phyloP scores from a whole-genome alignment of 1,139 yeast genomes.

The Yamadazyma conglobata region DNA sequence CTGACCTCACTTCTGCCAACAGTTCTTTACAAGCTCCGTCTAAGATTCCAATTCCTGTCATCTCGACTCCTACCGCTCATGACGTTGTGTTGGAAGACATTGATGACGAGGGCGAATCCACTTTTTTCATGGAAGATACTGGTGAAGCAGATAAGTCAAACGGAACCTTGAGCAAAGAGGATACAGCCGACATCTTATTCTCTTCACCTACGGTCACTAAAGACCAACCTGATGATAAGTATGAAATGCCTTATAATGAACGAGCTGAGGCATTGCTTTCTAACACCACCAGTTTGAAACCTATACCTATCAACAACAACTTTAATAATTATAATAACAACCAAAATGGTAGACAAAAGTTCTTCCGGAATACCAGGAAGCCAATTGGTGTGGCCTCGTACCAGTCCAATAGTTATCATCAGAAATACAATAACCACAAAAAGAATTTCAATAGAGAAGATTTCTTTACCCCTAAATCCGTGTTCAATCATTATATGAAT shows the following conservation, averaged over 20 bases:
- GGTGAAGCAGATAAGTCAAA: slow-evolving; percentile 14
- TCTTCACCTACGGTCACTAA: slow-evolving; percentile 7
- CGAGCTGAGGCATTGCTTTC: slow-evolving; percentile 47
- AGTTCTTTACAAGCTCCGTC: too few species aligned
- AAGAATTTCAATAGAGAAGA: slow-evolving; percentile 60
- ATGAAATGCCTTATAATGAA: slow-evolving; percentile 36
- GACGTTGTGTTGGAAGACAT: slow-evolving; percentile 6
- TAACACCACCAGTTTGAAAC: slow-evolving; percentile 37
- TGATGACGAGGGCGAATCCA: slow-evolving; percentile 16
- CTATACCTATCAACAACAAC: slow-evolving; percentile 34
- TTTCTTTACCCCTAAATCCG: slow-evolving; percentile 75
- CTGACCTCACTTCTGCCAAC: too few species aligned
- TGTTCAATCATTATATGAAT: slow-evolving; percentile 67
- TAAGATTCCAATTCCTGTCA: too few species aligned
- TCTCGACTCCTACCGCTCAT: too few species aligned
- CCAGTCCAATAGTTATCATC: slow-evolving; percentile 28
- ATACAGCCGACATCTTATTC: background rate
- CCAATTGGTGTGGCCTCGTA: slow-evolving; percentile 62
- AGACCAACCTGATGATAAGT: slow-evolving; percentile 3
- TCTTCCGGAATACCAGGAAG: slow-evolving; percentile 50
- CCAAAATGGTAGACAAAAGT: slow-evolving; percentile 24
- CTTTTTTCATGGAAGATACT: slow-evolving; percentile 15
- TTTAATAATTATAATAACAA: slow-evolving; percentile 9
- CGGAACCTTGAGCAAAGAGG: slow-evolving; percentile 9
- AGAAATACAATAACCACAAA: slow-evolving; percentile 22